Conservation (phyloP, 2,329 filamentous ascomycete genomes). For the Drechslerella coelobrocha region DNA sequence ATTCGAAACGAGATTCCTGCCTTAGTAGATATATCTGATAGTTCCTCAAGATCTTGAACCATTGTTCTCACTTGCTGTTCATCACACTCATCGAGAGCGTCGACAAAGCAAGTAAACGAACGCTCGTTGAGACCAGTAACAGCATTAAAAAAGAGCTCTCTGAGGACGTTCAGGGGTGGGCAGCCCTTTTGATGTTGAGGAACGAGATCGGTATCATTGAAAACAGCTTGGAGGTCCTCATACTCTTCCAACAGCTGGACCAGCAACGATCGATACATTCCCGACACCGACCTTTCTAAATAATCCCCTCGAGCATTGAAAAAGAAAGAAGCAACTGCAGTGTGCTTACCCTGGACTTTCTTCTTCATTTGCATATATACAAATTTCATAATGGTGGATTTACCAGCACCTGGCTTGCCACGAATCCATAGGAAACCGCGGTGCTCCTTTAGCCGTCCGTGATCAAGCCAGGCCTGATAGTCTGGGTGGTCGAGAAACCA, state of each 20-base stretch:
- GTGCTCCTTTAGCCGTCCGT: slow-evolving; percentile 54
- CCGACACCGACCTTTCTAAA: slow-evolving; percentile 50
- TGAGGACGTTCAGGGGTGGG: slow-evolving; percentile 51
- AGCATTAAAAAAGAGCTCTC: slow-evolving; percentile 51
- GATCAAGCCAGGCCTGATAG: slow-evolving; percentile 59
- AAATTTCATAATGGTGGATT: slow-evolving; percentile 61
- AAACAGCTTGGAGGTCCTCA: slow-evolving; percentile 23
- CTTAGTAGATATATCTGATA: slow-evolving; percentile 56
- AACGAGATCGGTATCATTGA: slow-evolving; percentile 31
- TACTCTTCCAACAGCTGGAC: slow-evolving; percentile 33
- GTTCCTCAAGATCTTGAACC: slow-evolving; percentile 60
- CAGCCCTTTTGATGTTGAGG: slow-evolving; percentile 19
- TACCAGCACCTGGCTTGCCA: slow-evolving; percentile 61
- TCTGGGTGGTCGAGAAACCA: slow-evolving; percentile 58
- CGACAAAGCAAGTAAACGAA: slow-evolving; percentile 56
- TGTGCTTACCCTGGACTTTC: neutral
- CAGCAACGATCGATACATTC: slow-evolving; percentile 44
- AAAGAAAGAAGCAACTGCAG: slow-evolving; percentile 54
- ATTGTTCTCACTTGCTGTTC: slow-evolving; percentile 60
- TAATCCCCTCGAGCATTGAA: slow-evolving; percentile 54
- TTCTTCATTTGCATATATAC: slow-evolving; percentile 51
- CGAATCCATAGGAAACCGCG: slow-evolving; percentile 62
- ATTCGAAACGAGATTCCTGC: neutral
- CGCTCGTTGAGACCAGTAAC: slow-evolving; percentile 45
- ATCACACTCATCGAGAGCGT: slow-evolving; percentile 59